A percentile compares a stretch with the other conserved stretches of the same genome.
phyloP scores from a whole-genome alignment of 768 basidiomycete genomes.

The Leccinum disarticulatum region DNA sequence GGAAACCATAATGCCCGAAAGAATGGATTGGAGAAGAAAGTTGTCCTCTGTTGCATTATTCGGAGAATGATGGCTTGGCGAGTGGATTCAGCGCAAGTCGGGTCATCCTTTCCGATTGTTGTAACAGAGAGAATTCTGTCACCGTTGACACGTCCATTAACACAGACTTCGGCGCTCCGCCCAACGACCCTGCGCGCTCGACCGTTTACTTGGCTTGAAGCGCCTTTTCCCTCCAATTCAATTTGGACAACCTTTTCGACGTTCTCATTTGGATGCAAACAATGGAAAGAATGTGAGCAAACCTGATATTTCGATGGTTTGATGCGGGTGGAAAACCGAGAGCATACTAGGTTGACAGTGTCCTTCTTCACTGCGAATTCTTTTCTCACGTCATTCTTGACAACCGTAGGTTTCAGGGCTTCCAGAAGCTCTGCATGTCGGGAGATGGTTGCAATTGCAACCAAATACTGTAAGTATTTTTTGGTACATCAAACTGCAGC shows the following conservation, averaged over 20 bases:
- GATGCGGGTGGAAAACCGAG: conserved; percentile 47
- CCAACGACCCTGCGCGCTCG: conserved; percentile 34
- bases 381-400: conserved; percentile 41
- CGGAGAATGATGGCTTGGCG: conserved; percentile 26
- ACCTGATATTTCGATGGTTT: conserved; percentile 40
- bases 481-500: not conserved
- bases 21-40: conserved; percentile 24
- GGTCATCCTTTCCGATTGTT: conserved; percentile 53
- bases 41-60: conserved; percentile 17
- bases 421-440: conserved; percentile 47
- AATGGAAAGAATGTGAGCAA: conserved; percentile 10
- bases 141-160: conserved; percentile 24
- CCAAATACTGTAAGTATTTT: conserved; percentile 36
- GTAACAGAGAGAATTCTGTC: conserved; percentile 35
- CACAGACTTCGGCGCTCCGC: conserved; percentile 35
- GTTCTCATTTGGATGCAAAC: not conserved
- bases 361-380: conserved; percentile 31
- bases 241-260: conserved; percentile 21
- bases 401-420: conserved; percentile 44
- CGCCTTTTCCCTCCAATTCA: conserved; percentile 9
- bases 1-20: conserved; percentile 32
- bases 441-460: conserved; percentile 45
- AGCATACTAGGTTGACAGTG: conserved; percentile 35
- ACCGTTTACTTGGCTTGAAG: conserved; percentile 11
- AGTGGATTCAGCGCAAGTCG: conserved; percentile 52